phyloP scores from a whole-genome alignment of 305 asterid genomes.

The Caryopteris hybrid region DNA sequence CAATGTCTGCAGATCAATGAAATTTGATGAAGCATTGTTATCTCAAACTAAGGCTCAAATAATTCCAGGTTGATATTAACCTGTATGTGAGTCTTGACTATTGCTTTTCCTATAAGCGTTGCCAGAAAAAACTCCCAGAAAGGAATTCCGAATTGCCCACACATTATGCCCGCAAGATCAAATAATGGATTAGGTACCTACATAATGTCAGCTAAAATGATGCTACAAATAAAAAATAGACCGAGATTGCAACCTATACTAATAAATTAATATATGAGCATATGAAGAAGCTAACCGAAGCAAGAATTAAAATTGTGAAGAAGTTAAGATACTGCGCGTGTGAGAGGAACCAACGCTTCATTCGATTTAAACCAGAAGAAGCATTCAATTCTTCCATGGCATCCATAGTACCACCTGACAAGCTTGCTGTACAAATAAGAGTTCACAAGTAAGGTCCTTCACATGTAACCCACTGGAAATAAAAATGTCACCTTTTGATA shows the following conservation, averaged over 20 bases:
- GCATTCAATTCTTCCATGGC: conserved; percentile 68
- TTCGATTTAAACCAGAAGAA: conserved; percentile 41
- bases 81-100: conserved; percentile 96
- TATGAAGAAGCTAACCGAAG: conserved; percentile 61
- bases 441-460: conserved; percentile 3
- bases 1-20: conserved; percentile 53
- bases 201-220: not conserved
- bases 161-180: conserved; percentile 98
- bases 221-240: not conserved
- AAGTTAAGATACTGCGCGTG: conserved; percentile 85
- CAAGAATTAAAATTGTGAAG: conserved; percentile 72
- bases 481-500: not conserved
- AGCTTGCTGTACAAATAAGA: conserved; percentile 48
- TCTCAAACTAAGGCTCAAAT: not conserved
- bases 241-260: not conserved
- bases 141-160: conserved; percentile 93
- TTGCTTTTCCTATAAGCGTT: conserved; percentile 89
- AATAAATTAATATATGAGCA: not conserved
- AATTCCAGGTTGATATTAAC: conserved; percentile 25
- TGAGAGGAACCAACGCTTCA: conserved; percentile 78
- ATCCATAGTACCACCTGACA: conserved; percentile 59
- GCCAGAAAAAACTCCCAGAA: conserved; percentile 93
- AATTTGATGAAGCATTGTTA: not conserved
- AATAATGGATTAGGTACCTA: conserved; percentile 95
- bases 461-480: not conserved